Base-by-base conservation (phyloP, 2,329 filamentous ascomycete species). In the Fusarium solani-melongenae region DNA sequence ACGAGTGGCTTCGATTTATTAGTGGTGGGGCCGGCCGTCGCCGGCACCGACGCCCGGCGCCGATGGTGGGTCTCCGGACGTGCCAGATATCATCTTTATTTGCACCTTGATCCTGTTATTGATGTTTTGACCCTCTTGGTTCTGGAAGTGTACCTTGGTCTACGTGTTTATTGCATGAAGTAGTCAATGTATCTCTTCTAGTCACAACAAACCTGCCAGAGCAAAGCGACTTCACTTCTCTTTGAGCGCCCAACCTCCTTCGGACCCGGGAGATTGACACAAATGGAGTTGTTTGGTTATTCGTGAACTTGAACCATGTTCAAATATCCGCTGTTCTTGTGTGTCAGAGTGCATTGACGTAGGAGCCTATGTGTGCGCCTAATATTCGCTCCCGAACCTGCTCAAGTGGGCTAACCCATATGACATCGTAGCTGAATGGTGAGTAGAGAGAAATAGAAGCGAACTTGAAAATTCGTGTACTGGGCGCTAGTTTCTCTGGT, bases 21-120 rank as follows among this genome's bases (percentile, higher is more conserved):
- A 22, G 22, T 51, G 70, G 70, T 73, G 75, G 76, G 74, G 75
- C 75, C 75, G 73, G 66, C 53, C 67, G 46, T 69, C 73, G 49
- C 72, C 71, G 66, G 70, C 38, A 51, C 66, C 61, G 75, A 64
- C 39, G 64, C 22, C 61, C 44, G 69, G 53, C 64, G 27, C 39
- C 44, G 49, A 49, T 22, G 29, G 71, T 76, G 67, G 70, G 56
- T 70, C 67, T 27, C 60, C 66, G 65, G 65, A 17, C 15, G 33
- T 29, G 44, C 53, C 63, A 46, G 55, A 66, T 56, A 33, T 31
- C 44, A n/a, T 29, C 44, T 29, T 17, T 29, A 49, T 41, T 33
- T 24, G 4, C 27, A 51, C 39, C 7, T 20, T 34, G 14, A 24
- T 33, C 22, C 17, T 58, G 3, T n/a, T 5, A 9, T 15, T 58